Percentiles rank a stretch among this genome's conserved stretches.
These are phyloP conservation scores for Vigna mungo DNA, from an alignment of 306 rosid species.

Conservation along the genomic window DNA sequence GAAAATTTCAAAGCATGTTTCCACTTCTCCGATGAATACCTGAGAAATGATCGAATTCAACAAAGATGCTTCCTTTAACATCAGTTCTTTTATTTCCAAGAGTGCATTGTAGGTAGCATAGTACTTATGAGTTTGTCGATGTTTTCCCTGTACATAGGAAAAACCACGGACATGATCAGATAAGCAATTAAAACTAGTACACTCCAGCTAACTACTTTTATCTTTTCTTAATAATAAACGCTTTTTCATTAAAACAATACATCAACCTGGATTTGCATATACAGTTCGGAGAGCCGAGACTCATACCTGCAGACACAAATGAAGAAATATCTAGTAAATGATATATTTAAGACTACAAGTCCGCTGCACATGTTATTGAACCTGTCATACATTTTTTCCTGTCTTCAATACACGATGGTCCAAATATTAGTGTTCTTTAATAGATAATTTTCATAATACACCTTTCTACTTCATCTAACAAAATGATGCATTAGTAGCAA, in stretches of 20 bases:
- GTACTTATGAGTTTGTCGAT: constrained; percentile 76
- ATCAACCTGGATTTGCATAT: constrained; percentile 76
- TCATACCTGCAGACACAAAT: constrained; percentile 70
- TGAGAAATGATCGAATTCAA: constrained; percentile 88
- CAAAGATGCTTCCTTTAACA: constrained; percentile 88
- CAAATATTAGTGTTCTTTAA: neutral
- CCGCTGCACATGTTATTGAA: constrained; percentile 4
- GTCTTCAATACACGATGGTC: neutral
- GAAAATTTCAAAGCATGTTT: constrained; percentile 34
- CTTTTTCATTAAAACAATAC: constrained; percentile 15
- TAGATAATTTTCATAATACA: neutral
- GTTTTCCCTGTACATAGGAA: constrained; percentile 67
- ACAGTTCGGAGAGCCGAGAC: constrained; percentile 73
- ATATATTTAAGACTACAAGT: constrained; percentile 15
- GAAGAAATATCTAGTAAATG: constrained; percentile 37
- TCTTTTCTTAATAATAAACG: constrained; percentile 8
- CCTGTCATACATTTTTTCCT: constrained; percentile 32
- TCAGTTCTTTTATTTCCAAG: constrained; percentile 89
- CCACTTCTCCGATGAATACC: constrained; percentile 54
- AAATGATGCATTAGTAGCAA: constrained; percentile 5
- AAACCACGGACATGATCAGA: constrained; percentile 26
- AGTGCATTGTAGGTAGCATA: constrained; percentile 91
- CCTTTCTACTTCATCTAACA: constrained; percentile 18
- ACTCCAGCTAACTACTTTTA: neutral
- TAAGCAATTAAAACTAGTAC: constrained; percentile 13